Evolutionary conservation across 148 eudicot species (phyloP), one percentile per base, ranked within the genome.

Genomic region (Rhododendron ferrugineum): DNA sequence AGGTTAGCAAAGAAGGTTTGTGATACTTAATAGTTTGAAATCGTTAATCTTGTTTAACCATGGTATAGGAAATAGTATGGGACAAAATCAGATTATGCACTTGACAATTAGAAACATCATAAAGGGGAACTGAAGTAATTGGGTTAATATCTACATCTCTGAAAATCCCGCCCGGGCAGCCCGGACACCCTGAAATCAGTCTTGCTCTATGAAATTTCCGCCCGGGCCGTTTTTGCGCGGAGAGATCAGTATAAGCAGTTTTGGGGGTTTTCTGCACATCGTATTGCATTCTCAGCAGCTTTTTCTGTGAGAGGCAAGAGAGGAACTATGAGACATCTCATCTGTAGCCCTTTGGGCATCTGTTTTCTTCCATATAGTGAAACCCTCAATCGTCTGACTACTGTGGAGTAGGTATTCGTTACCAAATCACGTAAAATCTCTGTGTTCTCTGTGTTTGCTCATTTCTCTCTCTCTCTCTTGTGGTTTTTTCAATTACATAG

Each of bases 1-100:
- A 92, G 89, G 60, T 91, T 88, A 90, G 86, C 75, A 87, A 80
- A 89, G 92, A 94, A 97, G 99, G 99, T 94, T 84, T 83, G 93
- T 89, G 81, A 82, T 50, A 74, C 82, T 85, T 82, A 64, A 60
- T 75, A 83, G 34, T 81, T 78, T 73, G 46, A 79, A 47, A 30
- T 64, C 11, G 11, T 74, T 42, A 15, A 79, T 26, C 46, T 14
- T 54, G 50, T 54, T 52, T 23, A 46, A 58, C 22, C 30, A 37
- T 37, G 42, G 49, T 6, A 23, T 46, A 9, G 34, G 30, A 11
- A 49, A 16, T 15, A 11, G 2, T 74, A 11, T 16, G 76, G 4
- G 30, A 66, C 36, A 49, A 32, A 79, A 26, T 66, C 26, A 34
- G 36, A 18, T 36, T 66, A 5, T n/a, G 37, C 44, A 49, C 72